phyloP scores from a whole-genome alignment of 2,329 filamentous ascomycete species.

The Tolypocladium sp. region DNA sequence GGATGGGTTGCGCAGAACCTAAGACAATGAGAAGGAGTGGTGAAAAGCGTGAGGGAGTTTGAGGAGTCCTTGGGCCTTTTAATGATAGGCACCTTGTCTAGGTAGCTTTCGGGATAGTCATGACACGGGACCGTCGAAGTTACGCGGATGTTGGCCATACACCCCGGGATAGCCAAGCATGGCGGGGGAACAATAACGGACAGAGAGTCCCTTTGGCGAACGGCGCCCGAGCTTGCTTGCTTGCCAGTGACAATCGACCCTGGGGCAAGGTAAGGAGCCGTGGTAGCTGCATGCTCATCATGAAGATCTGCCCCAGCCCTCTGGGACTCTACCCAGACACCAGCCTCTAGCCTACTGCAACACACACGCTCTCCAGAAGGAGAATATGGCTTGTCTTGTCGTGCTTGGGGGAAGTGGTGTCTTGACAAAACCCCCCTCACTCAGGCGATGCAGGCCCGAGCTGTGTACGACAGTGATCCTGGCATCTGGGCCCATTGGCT shows the following conservation, averaged over 20 bases:
- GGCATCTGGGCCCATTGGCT: neutral
- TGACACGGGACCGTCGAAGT: slow-evolving; percentile 7
- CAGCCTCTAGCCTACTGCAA: neutral
- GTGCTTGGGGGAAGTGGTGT: neutral
- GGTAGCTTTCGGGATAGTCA: neutral
- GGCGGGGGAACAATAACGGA: slow-evolving; percentile 6
- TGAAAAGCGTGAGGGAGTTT: slow-evolving; percentile 21
- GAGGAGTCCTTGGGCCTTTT: slow-evolving; percentile 17
- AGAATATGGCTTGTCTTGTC: neutral
- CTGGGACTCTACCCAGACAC: neutral
- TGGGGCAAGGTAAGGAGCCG: neutral
- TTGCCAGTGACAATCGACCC: slow-evolving; percentile 2
- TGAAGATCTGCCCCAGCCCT: neutral
- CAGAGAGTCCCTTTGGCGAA: slow-evolving; percentile 2
- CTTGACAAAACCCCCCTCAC: slow-evolving; percentile 1
- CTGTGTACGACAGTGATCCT: neutral
- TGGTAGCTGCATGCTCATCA: neutral
- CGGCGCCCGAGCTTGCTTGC: slow-evolving; percentile 1
- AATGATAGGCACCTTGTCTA: slow-evolving; percentile 3
- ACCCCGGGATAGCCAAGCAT: slow-evolving; percentile 3
- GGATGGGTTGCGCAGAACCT: slow-evolving; percentile 30
- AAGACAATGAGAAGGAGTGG: slow-evolving; percentile 32
- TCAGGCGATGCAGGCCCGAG: neutral
- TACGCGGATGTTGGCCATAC: slow-evolving; percentile 3
- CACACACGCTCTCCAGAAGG: neutral